Base-by-base conservation (phyloP, 1,139 yeast species). In the Zhuliangozyma parablackwelliae region DNA sequence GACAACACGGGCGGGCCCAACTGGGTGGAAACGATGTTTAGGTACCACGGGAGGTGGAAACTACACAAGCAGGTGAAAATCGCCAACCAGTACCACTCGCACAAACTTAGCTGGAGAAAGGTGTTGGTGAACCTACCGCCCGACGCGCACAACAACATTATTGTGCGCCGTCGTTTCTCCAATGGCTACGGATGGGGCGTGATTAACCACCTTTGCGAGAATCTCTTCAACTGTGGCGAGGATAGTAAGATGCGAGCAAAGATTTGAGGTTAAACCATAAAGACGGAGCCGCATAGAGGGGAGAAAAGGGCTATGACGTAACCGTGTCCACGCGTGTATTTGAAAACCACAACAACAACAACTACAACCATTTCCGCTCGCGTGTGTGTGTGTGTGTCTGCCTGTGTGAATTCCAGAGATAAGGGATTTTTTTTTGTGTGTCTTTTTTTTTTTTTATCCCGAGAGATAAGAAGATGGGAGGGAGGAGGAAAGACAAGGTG, bases 171-270 rank as follows among this genome's bases (percentile, higher is more conserved):
- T 47, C 65, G 89, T 43, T 92, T 87, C 66, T 80, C 95, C 8
- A 92, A 92, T 62, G 95, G 96, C 0, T 90, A 83, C 59, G 99
- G 99, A 2, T 90, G 97, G 96, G 88, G 85, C 1, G 96, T 89
- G 0, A 68, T 92, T 25, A 88, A 84, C 41, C 64, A 60, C 39
- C 38, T 62, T 21, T 57, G 63, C 40, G 50, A 47, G 9, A 46
- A 45, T 27, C 40, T 46, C 29, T 44, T 43, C 34, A 34, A 34
- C 28, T 20, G 30, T 30, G 30, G 29, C 12, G 11, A 9, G 9
- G 38, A 2, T 6, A 16, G 21, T 21, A 12, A 12, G 21, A 13
- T 34, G n/a, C 21, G 30, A 27, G 36, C 36, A 5, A 34, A 34
- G 21, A 34, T 34, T 5, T 34, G 26, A 9, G 24, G 16, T 3